phyloP scores from a whole-genome alignment of 2,329 filamentous ascomycete species.

The Fusarium redolens region DNA sequence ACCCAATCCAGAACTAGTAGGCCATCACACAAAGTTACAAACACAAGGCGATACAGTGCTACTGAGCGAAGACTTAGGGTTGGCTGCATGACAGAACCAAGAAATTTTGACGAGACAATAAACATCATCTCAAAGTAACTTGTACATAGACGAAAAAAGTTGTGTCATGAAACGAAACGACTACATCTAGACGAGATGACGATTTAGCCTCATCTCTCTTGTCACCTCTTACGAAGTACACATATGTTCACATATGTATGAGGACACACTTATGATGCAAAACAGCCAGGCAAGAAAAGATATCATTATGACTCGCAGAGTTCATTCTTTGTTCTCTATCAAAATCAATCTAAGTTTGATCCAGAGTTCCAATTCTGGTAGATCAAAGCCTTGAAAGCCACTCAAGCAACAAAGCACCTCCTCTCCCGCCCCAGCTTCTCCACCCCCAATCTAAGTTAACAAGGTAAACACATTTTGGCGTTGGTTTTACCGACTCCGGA shows the following conservation, averaged over 20 bases:
- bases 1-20: neutral
- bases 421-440: constrained; percentile 5
- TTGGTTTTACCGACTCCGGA: neutral
- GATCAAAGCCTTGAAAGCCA: constrained; percentile 25
- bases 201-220: neutral
- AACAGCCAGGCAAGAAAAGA: neutral
- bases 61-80: neutral
- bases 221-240: neutral
- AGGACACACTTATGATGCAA: neutral
- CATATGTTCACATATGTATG: neutral
- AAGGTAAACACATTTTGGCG: constrained; percentile 1
- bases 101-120: neutral
- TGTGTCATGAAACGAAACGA: constrained; percentile 26
- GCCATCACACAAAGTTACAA: neutral
- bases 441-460: constrained; percentile 6
- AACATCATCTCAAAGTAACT: neutral
- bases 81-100: neutral
- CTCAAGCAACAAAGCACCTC: constrained; percentile 5
- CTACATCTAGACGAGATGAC: constrained; percentile 18
- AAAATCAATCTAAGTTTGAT: constrained; percentile 9
- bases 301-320: constrained; percentile 1
- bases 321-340: neutral
- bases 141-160: constrained; percentile 4
- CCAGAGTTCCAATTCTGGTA: constrained; percentile 15
- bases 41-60: constrained; percentile 3